These are phyloP conservation scores for Pachysandra terminalis DNA, from an alignment of 164 flowering plant genomes.

Conservation along the genomic window DNA sequence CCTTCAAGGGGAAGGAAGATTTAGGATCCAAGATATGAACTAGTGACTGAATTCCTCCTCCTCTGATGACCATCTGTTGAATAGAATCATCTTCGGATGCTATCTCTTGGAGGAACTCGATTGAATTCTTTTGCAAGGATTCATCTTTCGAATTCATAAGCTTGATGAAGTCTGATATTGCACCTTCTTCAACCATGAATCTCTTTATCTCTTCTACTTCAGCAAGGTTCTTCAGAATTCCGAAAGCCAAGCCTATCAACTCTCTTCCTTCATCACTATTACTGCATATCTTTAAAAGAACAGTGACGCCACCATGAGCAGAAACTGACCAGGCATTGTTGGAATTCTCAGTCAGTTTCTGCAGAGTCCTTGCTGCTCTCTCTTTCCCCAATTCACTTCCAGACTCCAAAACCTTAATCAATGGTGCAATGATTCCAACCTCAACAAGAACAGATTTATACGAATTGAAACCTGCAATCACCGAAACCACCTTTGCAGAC, in stretches of 20 bases:
- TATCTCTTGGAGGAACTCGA: slow-evolving; percentile 60
- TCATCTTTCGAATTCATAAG: slow-evolving; percentile 52
- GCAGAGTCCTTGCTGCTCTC: slow-evolving; percentile 42
- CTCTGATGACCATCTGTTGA: slow-evolving; percentile 39
- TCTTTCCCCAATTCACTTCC: slow-evolving; percentile 39
- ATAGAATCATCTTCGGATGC: slow-evolving; percentile 51
- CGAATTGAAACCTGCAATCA: slow-evolving; percentile 45
- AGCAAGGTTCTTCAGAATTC: slow-evolving; percentile 66
- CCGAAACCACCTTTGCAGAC: slow-evolving; percentile 39
- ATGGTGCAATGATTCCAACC: slow-evolving; percentile 59
- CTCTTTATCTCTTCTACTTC: slow-evolving; percentile 86
- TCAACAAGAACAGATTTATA: slow-evolving; percentile 41
- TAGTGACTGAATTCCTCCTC: slow-evolving; percentile 58
- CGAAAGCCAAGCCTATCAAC: slow-evolving; percentile 49
- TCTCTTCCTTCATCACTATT: slow-evolving; percentile 29
- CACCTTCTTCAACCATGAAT: slow-evolving; percentile 81
- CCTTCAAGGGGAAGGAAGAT: slow-evolving; percentile 39
- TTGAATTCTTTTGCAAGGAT: slow-evolving; percentile 41
- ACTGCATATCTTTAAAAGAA: slow-evolving; percentile 51
- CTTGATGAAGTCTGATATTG: slow-evolving; percentile 40
- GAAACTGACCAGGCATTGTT: slow-evolving; percentile 92
- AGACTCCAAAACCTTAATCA: slow-evolving; percentile 62
- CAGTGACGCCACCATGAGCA: slow-evolving; percentile 89
- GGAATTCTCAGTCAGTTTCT: slow-evolving; percentile 66
- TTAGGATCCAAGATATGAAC: slow-evolving; percentile 51